Base-by-base conservation (phyloP, 78 protist genomes). In the Dictyostelium firmibasis region DNA sequence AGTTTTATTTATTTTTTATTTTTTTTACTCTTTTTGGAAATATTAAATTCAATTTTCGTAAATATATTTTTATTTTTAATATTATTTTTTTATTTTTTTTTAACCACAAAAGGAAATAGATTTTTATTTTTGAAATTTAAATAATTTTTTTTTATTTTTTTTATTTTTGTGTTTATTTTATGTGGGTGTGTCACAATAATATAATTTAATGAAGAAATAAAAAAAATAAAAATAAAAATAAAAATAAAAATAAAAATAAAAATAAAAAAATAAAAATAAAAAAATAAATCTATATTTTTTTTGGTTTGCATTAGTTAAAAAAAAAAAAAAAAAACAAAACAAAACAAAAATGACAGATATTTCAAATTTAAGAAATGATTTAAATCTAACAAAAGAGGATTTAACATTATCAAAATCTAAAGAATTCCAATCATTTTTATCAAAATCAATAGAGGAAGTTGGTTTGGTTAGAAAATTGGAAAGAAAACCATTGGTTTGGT, bases 401-500 rank as follows among this genome's bases (percentile, higher is more conserved):
- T 67, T 29, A 83, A 2, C 23, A 9, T 35, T 38, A 8, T 18
- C 74, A 16, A 53, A 53, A 41, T 53, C 88, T 16, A 74, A 44
- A 85, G 91, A 85, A 33, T 85, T 85, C 47, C 18, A 38, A 23
- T 31, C 74, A 16, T 74, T 85, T 16, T 27, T 85, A 36, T 29
- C 31, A 10, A 25, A 35, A 31, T 67, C 84, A 11, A 41, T 85
- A 29, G 74, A 85, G 2, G 81, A 85, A 4, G n/a, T 60, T 41
- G 36, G 82, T 8, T 33, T 87, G 0, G 33, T 87, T 18, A 87
- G 70, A 87, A 76, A 87, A n/a, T 77, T 29, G 0, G 57, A 38
- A 14, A 41, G 35, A 25, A 87, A 87, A 44, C 93, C 93, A 64
- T 79, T 87, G 2, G 44, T 87, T 25, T 87, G 86, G 85, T 31